Evolutionary conservation across 495 filamentous ascomycete genomes (phyloP).

Genomic region (Aspergillus cavernicola): DNA sequence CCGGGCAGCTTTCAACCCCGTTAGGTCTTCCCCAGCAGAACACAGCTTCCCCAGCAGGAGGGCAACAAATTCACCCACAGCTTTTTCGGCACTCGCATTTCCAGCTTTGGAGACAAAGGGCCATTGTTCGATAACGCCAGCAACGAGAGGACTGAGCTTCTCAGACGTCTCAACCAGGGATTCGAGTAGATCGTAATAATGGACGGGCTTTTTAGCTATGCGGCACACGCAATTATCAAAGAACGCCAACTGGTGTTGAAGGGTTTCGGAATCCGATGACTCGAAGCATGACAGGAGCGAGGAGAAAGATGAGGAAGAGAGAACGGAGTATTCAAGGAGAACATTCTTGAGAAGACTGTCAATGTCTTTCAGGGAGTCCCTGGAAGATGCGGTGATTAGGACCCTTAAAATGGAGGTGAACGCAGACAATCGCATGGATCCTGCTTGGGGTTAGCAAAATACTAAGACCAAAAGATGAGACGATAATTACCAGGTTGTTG

Average conservation of each 20-base stretch:
- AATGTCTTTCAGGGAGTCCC: slow-evolving; percentile 33
- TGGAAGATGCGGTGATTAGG: slow-evolving; percentile 31
- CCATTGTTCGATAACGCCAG: slow-evolving; percentile 73
- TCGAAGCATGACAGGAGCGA: slow-evolving; percentile 43
- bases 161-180: slow-evolving; percentile 31
- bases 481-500: slow-evolving; percentile 50
- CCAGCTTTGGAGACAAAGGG: slow-evolving; percentile 58
- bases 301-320: slow-evolving; percentile 34
- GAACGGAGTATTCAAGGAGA: slow-evolving; percentile 34
- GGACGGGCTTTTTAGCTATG: slow-evolving; percentile 65
- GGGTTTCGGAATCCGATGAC: slow-evolving; percentile 29
- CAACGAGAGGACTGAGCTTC: slow-evolving; percentile 51
- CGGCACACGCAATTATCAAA: slow-evolving; percentile 76
- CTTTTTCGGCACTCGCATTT: slow-evolving; percentile 30
- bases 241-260: slow-evolving; percentile 49
- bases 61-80: slow-evolving; percentile 54
- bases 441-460: slow-evolving; percentile 19
- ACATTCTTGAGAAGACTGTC: slow-evolving; percentile 31
- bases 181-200: slow-evolving; percentile 58
- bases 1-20: slow-evolving; percentile 38
- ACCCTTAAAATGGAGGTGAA: slow-evolving; percentile 47
- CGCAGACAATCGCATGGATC: slow-evolving; percentile 43
- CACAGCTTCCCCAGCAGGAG: slow-evolving; percentile 44
- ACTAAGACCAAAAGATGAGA: neutral
- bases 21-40: slow-evolving; percentile 39